These are phyloP conservation scores for Epichloe sp. DNA, from an alignment of 2,329 filamentous ascomycete genomes.

Conservation along the genomic window DNA sequence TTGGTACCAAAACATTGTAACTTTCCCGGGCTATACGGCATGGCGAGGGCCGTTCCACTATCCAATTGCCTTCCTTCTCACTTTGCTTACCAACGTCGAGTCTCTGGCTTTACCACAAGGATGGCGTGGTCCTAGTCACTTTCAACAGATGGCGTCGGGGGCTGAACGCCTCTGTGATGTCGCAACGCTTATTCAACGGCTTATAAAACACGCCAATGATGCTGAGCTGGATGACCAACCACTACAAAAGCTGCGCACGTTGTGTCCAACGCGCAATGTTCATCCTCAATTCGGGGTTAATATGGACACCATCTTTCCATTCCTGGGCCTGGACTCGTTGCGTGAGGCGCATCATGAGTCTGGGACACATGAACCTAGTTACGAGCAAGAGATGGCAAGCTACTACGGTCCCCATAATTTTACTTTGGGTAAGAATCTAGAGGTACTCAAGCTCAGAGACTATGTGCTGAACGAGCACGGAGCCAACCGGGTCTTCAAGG, in stretches of 20 bases:
- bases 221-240: background rate
- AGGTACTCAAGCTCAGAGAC: background rate
- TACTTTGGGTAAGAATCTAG: background rate
- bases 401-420: no score
- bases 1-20: no score
- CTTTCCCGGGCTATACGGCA: no score
- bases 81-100: background rate
- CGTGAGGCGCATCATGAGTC: background rate
- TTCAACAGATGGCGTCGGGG: no score
- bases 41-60: background rate
- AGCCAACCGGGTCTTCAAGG: background rate
- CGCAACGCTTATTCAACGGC: no score
- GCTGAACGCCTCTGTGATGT: no score
- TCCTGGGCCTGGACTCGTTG: background rate
- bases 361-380: background rate
- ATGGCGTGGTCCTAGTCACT: background rate
- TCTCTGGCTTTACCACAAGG: background rate
- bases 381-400: background rate
- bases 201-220: background rate
- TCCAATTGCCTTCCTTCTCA: background rate
- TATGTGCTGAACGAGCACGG: background rate
- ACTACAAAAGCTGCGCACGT: background rate
- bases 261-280: background rate
- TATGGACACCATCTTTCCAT: background rate
- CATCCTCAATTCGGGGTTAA: background rate